Evolutionary conservation across 2,329 filamentous ascomycete genomes (phyloP), one percentile per base, ranked within the genome.

Genomic region (Claviceps sp.): DNA sequence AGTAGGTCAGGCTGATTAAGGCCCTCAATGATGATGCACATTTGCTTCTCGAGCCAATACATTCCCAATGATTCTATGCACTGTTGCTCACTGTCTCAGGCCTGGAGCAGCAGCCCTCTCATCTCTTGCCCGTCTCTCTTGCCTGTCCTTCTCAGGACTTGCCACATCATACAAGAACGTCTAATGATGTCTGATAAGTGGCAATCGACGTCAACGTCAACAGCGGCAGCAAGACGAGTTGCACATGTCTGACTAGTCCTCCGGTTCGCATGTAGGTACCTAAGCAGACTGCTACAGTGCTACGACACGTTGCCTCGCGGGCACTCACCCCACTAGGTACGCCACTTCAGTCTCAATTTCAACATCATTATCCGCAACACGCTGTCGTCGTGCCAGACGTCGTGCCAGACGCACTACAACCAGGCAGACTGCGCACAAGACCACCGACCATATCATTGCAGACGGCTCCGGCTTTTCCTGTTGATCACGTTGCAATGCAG

Each of bases 391-490:
- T 64, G 70, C 24, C 24, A 26, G 24, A 26, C 26, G 26, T 26
- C 57, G 76, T 81, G 54, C 78, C 77, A 61, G 80, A 78, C 67
- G 70, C 78, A 52, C 71, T 81, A 56, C 77, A 81, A 63, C 78
- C 78, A 40, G 78, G 78, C 52, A 74, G 74, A 58, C 62, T 70
- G 61, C 61, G 60, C 53, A 60, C 61, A 56, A 64, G 65, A 55
- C 64, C 64, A 53, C 60, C 61, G 40, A 58, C 56, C 48, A 62
- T 74, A 56, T 67, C 68, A 50, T 62, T 70, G 56, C 73, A 71
- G 61, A 69, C 72, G 19, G 72, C 71, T 52, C 71, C 74, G 50
- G 66, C 67, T 52, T 56, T 77, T 53, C 68, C 74, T 57, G 70
- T 71, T 56, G 71, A 78, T 65, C 72, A 73, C 56, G 62, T 64